A percentile compares a stretch with the other conserved stretches of the same genome.
Conservation (phyloP, 148 eudicot genomes). For the Linanthus parryae region DNA sequence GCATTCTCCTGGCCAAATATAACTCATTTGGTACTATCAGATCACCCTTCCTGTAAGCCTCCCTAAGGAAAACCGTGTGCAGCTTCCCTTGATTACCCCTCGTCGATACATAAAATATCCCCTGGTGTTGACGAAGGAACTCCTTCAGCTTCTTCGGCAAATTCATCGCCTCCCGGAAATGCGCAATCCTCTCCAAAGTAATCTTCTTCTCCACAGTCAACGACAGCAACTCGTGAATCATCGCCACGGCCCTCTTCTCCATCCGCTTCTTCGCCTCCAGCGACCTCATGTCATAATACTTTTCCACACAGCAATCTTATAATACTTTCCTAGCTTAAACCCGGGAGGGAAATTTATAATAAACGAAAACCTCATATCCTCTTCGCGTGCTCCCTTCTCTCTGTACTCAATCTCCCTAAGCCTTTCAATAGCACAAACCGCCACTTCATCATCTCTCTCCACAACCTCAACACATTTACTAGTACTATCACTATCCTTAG, state of each 20-base stretch:
- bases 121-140: conserved; percentile 86
- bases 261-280: conserved; percentile 83
- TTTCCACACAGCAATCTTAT: conserved; percentile 89
- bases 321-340: conserved; percentile 77
- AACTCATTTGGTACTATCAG: conserved; percentile 77
- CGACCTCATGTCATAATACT: conserved; percentile 86
- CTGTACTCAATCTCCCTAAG: conserved; percentile 87
- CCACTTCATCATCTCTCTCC: conserved; percentile 44
- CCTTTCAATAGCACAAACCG: conserved; percentile 67
- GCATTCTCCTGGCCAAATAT: conserved; percentile 83
- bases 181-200: conserved; percentile 91
- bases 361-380: conserved; percentile 73
- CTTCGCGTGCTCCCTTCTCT: conserved; percentile 76
- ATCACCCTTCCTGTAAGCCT: conserved; percentile 86
- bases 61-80: conserved; percentile 88
- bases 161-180: conserved; percentile 69
- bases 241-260: conserved; percentile 88
- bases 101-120: conserved; percentile 90
- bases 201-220: conserved; percentile 97
- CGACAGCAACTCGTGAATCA: conserved; percentile 75
- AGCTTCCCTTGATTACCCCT: conserved; percentile 95
- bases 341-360: conserved; percentile 92
- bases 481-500: conserved; percentile 50
- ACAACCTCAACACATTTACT: conserved; percentile 77
- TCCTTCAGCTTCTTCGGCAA: conserved; percentile 89